These are phyloP conservation scores for Cubamyces lactineus DNA, from an alignment of 768 basidiomycete species.

Conservation along the genomic window DNA sequence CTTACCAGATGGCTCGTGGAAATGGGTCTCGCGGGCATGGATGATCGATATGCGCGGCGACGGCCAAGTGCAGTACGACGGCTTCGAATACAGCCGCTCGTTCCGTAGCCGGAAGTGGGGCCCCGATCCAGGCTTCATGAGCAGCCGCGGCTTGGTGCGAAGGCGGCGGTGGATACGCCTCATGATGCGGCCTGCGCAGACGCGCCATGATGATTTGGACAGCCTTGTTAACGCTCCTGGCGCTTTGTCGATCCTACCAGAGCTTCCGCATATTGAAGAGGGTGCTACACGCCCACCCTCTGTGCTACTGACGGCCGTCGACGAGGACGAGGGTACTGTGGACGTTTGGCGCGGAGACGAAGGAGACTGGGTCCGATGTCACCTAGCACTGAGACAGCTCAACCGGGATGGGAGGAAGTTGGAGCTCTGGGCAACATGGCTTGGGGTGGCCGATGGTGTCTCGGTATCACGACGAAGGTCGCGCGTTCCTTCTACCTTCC, in stretches of 20 bases:
- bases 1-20: slow-evolving; percentile 80
- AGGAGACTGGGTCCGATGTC: slow-evolving; percentile 65
- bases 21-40: slow-evolving; percentile 80
- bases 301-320: slow-evolving; percentile 30
- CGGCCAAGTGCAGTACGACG: slow-evolving; percentile 78
- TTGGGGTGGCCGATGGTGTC: slow-evolving; percentile 40
- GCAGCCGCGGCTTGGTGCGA: slow-evolving; percentile 74
- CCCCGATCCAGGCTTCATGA: slow-evolving; percentile 58
- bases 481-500: slow-evolving; percentile 30
- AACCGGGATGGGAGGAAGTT: slow-evolving; percentile 73
- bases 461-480: neutral
- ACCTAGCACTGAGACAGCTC: slow-evolving; percentile 51
- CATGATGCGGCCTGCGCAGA: slow-evolving; percentile 68
- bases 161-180: slow-evolving; percentile 82
- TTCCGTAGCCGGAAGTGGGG: slow-evolving; percentile 73
- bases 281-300: slow-evolving; percentile 33
- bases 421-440: slow-evolving; percentile 77
- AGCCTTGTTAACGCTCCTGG: slow-evolving; percentile 3
- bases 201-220: slow-evolving; percentile 26
- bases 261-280: slow-evolving; percentile 12
- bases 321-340: slow-evolving; percentile 10
- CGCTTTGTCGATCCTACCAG: neutral
- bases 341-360: slow-evolving; percentile 59
- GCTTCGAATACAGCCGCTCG: slow-evolving; percentile 84
- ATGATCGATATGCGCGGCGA: slow-evolving; percentile 89